These are phyloP conservation scores for Carex littledalei DNA, from an alignment of 176 grass and related monocot species.

Conservation along the genomic window DNA sequence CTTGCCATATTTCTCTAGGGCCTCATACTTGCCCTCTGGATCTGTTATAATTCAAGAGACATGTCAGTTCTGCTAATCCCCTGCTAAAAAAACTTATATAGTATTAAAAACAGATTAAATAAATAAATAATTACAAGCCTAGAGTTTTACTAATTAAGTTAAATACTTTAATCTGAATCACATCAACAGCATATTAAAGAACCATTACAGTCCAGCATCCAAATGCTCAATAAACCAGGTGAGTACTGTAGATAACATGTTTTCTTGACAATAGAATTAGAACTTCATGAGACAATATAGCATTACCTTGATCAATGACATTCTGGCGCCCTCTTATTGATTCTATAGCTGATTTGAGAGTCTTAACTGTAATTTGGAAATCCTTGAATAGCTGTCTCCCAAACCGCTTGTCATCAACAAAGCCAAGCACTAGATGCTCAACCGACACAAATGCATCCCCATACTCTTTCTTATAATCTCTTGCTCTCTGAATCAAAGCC, in stretches of 20 bases:
- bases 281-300: background rate
- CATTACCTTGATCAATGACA: conserved; percentile 91
- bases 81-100: background rate
- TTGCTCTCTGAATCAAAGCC: conserved; percentile 76
- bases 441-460: conserved; percentile 91
- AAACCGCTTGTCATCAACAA: conserved; percentile 80
- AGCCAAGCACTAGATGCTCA: conserved; percentile 88
- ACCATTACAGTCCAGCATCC: background rate
- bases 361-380: conserved; percentile 69
- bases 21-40: conserved; percentile 96
- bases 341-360: conserved; percentile 68
- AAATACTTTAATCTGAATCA: background rate
- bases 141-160: background rate
- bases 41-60: conserved; percentile 29
- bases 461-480: conserved; percentile 91
- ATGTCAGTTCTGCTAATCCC: background rate
- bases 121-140: background rate
- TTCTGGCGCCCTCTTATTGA: conserved; percentile 86
- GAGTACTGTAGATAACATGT: background rate
- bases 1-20: conserved; percentile 95
- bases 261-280: background rate
- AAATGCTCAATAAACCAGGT: background rate
- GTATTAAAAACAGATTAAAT: background rate
- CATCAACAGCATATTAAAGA: background rate
- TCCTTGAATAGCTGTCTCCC: conserved; percentile 89